Base-by-base conservation (phyloP, 768 basidiomycete genomes). In the Agaricus blazei region DNA sequence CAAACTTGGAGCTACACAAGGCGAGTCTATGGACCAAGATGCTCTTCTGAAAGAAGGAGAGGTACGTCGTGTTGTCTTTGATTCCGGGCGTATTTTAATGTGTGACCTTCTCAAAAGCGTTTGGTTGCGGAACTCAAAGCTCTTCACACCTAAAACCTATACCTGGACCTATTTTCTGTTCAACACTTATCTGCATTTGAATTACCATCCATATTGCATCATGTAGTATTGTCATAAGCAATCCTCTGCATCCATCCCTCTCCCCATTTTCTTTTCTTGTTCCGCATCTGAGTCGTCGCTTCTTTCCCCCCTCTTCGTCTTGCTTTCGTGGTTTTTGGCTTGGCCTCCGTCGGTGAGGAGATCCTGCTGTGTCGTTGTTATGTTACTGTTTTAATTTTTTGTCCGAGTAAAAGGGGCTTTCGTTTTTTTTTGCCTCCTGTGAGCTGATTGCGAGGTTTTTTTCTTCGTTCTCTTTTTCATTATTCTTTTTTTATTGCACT, bases 81-180 rank as follows among this genome's bases (percentile, higher is more conserved):
- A 6, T 29, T 15, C 31, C 15, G 34, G 26, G 7, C 45, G 19
- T 48, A 11, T 55, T 43, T 26, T 53, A 6, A 57, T 4, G 26
- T 9, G 46, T 52, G 31, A 36, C 23, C 19, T 34, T 49, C 27
- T 29, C 34, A 23, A 36, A 56, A 87, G 85, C 81, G 83, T 52
- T 78, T 87, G 59, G 82, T 87, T n/a, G 74, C 68, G 55, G 85
- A 87, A 61, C 75, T 86, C 4, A 81, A 81, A 63, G 70, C 74
- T 28, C 68, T 83, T 38, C 65, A 64, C 52, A 53, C 56, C 7
- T 63, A 29, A 43, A 36, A 15, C 2, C 23, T 29, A 46, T 38
- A 44, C 23, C 24, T 29, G 36, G 14, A 15, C 15, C 28, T 26
- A 41, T 34, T 19, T 44, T 31, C 36, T n/a, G 37, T 43, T 28